Conservation (phyloP, 2,329 filamentous ascomycete genomes). For the Magnaporthiopsis rhizophila region DNA sequence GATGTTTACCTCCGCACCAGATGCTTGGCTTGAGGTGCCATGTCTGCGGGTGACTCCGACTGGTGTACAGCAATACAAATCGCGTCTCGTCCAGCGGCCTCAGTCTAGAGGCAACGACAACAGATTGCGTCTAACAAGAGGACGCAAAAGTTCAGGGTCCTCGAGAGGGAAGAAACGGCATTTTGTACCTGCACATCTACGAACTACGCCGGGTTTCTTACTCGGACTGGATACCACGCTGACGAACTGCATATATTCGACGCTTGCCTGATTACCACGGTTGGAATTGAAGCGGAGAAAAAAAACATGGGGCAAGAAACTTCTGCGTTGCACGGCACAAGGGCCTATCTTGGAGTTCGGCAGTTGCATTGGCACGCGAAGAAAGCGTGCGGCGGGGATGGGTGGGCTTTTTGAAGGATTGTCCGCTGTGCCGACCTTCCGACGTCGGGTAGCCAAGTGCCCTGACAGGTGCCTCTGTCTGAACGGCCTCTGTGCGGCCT, state of each 20-base stretch:
- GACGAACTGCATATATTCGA: no score
- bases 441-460: no score
- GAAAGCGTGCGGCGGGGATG: neutral
- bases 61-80: neutral
- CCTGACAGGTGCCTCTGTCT: no score
- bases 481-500: no score
- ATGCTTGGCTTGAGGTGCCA: neutral
- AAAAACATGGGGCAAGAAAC: neutral
- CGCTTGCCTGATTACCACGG: no score
- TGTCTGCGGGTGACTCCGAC: neutral
- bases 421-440: no score
- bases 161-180: neutral
- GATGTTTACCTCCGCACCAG: slow-evolving; percentile 4
- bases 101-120: neutral
- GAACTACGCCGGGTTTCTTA: neutral
- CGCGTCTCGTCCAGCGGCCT: neutral
- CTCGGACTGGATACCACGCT: neutral
- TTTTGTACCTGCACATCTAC: neutral
- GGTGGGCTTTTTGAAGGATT: no score
- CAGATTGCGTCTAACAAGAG: neutral
- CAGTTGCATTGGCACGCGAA: neutral
- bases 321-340: no score
- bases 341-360: neutral
- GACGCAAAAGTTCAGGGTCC: neutral
- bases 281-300: neutral